These are phyloP conservation scores for Alternaria ethzedia DNA, from an alignment of 2,329 filamentous ascomycete genomes.

Conservation along the genomic window DNA sequence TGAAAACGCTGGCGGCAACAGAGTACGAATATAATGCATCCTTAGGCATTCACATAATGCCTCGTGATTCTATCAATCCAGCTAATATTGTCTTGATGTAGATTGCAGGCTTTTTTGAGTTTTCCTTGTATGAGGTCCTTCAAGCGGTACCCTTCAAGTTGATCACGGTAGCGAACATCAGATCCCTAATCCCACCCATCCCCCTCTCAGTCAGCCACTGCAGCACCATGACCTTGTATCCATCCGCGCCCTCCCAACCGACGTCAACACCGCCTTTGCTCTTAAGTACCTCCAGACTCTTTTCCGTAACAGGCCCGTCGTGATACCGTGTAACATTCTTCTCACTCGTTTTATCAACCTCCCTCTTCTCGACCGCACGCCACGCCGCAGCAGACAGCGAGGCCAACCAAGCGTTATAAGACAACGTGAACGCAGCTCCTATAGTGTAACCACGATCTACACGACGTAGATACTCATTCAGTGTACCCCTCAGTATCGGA, in stretches of 20 bases:
- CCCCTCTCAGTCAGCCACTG: conserved; percentile 69
- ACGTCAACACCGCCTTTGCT: conserved; percentile 70
- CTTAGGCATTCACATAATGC: too few relatives aligned
- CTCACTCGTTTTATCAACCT: conserved; percentile 33
- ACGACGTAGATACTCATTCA: conserved; percentile 52
- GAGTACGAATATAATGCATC: too few relatives aligned
- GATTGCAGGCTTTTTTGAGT: too few relatives aligned
- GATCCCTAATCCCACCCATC: conserved; percentile 68
- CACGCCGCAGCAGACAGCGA: conserved; percentile 57
- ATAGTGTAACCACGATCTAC: conserved; percentile 50
- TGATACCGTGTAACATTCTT: conserved; percentile 37
- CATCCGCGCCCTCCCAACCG: conserved; percentile 76
- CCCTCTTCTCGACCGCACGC: conserved; percentile 56
- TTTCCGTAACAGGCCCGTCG: conserved; percentile 69
- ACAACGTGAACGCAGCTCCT: conserved; percentile 54
- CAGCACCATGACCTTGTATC: conserved; percentile 77
- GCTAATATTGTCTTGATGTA: too few relatives aligned
- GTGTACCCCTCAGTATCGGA: conserved; percentile 50
- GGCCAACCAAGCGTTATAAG: conserved; percentile 54
- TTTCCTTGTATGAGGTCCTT: too few relatives aligned
- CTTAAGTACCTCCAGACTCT: conserved; percentile 67
- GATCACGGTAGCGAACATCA: conserved; percentile 85
- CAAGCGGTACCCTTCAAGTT: conserved; percentile 59
- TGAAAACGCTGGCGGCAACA: too few relatives aligned
- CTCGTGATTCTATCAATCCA: too few relatives aligned